Percentiles rank a stretch among this genome's conserved stretches.
These are phyloP conservation scores for Ballota nigra DNA, from an alignment of 257 asterid genomes.

Conservation along the genomic window DNA sequence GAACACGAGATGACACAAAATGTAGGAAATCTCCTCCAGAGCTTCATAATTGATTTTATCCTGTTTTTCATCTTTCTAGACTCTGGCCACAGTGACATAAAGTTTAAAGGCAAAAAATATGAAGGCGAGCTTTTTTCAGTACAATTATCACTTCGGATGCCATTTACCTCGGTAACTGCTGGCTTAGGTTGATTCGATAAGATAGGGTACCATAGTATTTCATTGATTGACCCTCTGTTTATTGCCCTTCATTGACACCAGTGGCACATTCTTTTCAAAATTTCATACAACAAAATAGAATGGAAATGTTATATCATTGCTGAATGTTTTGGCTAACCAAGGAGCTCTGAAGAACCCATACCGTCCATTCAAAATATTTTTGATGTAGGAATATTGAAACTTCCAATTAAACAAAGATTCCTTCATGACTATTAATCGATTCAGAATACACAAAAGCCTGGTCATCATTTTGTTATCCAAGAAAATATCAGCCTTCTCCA, in stretches of 20 bases:
- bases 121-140: neutral
- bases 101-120: too few species aligned
- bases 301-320: neutral
- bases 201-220: neutral
- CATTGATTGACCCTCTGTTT: neutral
- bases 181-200: neutral
- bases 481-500: neutral
- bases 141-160: neutral
- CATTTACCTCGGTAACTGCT: neutral
- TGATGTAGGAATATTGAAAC: neutral
- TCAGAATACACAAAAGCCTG: neutral
- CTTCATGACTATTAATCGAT: neutral
- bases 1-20: neutral
- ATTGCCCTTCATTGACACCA: neutral
- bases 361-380: neutral
- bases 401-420: neutral
- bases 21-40: too few species aligned
- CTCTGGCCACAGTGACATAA: too few species aligned
- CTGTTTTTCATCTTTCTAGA: too few species aligned
- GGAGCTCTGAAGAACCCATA: neutral
- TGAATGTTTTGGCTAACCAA: too few species aligned
- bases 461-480: neutral
- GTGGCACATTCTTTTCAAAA: neutral
- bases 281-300: neutral
- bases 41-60: too few species aligned